Base-by-base conservation (phyloP, 192 early-diverging fungal species). In the Umbelopsis sp. region DNA sequence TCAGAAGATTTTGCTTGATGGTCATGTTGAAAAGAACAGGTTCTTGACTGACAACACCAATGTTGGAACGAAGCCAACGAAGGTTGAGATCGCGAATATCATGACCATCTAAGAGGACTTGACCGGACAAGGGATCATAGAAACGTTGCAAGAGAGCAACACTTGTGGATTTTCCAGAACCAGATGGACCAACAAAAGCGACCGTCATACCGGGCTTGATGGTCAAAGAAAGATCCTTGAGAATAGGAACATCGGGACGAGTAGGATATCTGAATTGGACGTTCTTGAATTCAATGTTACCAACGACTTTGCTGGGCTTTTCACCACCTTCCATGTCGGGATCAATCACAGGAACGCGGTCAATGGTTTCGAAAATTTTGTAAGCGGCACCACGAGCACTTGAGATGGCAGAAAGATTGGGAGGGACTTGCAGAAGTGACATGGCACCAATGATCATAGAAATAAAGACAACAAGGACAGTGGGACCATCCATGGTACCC, bases 11-110 rank as follows among this genome's bases (percentile, higher is more conserved):
- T 74, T 96, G 86, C 68, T 85, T 82, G 68, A 99, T 91, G 58
- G 68, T 73, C 71, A 73, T 80, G 35, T 80, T 90, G 76, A 97
- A 97, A 49, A 98, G 85, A 45, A 97, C 89, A 1, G 95, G 97
- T 75, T 95, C 95, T 84, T 95, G 96, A 52, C 87, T 85, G 66
- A 97, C 96, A 27, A 97, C 84, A 45, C 95, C 96, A 61, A 98
- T 92, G 61, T 93, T 89, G 66, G 84, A 82, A 21, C 97, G 90
- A 46, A 97, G 78, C 85, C 91, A 97, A 27, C 84, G 75, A 41
- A 97, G 82, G 55, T 97, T 94, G 72, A 89, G 83, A 55, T 91
- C 86, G 67, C 84, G 88, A 66, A 95, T 81, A 65, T 94, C 82
- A 20, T 81, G 74, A 44, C 91, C 94, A 81, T 97, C 96, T 11